phyloP scores from a whole-genome alignment of 2,329 filamentous ascomycete species.

The Sphaerulina vaccinii region DNA sequence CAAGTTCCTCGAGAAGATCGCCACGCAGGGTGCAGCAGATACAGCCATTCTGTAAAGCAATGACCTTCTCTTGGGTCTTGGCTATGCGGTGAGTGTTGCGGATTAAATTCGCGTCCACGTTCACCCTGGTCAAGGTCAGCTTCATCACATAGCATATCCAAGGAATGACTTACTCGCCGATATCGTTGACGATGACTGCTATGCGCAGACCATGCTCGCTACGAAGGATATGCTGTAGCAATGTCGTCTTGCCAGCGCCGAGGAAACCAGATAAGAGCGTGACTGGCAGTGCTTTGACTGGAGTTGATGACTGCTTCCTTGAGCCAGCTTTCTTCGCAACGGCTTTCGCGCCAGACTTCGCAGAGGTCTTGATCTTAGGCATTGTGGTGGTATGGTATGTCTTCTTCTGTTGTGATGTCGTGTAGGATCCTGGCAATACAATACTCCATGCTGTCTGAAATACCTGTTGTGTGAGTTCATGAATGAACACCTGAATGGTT shows the following conservation, averaged over 20 bases:
- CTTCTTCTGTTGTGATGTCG: not conserved
- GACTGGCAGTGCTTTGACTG: conserved; percentile 51
- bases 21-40: conserved; percentile 75
- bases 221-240: conserved; percentile 66
- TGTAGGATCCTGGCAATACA: not conserved
- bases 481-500: conserved; percentile 16
- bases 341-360: conserved; percentile 16
- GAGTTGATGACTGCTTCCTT: conserved; percentile 7
- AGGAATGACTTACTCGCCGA: conserved; percentile 41
- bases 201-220: conserved; percentile 67
- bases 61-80: conserved; percentile 37
- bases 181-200: conserved; percentile 72
- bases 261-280: conserved; percentile 62
- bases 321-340: conserved; percentile 12
- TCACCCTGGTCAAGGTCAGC: conserved; percentile 25
- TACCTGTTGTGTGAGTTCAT: conserved; percentile 9
- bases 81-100: conserved; percentile 34
- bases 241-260: conserved; percentile 69
- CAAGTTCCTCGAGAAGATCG: conserved; percentile 68
- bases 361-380: conserved; percentile 20
- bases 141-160: not conserved
- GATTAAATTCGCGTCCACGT: conserved; percentile 37
- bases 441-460: too few species aligned
- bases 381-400: conserved; percentile 8
- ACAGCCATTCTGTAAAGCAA: conserved; percentile 53